Evolutionary conservation across 371 early-diverging fungal species (phyloP).

Genomic region (Mortierella sp.): DNA sequence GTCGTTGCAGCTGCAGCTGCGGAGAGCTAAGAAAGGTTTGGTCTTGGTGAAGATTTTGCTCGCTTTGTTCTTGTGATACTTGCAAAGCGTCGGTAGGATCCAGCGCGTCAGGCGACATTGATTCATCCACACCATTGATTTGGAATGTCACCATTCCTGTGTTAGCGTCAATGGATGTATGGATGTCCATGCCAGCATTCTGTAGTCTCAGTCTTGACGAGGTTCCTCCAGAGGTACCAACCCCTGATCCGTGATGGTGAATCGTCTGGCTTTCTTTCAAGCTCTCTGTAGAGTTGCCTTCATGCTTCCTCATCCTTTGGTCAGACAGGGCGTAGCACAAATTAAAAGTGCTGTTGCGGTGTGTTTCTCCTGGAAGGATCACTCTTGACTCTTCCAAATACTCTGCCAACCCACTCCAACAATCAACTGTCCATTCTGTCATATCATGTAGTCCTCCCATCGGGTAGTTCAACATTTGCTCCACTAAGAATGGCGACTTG

Average conservation of each 20-base stretch:
- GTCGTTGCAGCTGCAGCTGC: no score
- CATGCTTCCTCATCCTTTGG: slow-evolving; percentile 10
- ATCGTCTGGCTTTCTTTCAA: not conserved
- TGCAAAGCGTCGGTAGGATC: not conserved
- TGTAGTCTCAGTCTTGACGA: slow-evolving; percentile 11
- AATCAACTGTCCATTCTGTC: slow-evolving; percentile 69
- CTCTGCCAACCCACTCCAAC: slow-evolving; percentile 65
- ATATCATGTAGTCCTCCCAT: slow-evolving; percentile 77
- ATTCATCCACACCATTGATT: not conserved
- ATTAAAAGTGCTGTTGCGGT: slow-evolving; percentile 25
- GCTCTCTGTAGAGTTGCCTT: not conserved
- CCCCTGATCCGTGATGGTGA: slow-evolving; percentile 11
- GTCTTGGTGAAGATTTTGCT: no score
- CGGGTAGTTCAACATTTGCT: slow-evolving; percentile 75
- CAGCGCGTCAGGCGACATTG: not conserved
- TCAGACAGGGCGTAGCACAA: slow-evolving; percentile 43
- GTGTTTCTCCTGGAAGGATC: slow-evolving; percentile 6
- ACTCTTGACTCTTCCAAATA: slow-evolving; percentile 59
- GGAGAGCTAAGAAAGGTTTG: no score
- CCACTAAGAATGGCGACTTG: slow-evolving; percentile 77
- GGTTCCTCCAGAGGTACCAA: not conserved
- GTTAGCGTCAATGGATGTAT: slow-evolving; percentile 7
- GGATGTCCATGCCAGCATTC: slow-evolving; percentile 22
- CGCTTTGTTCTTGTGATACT: no score
- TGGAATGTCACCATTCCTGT: slow-evolving; percentile 38